Base-by-base conservation (phyloP, 495 filamentous ascomycete species). In the Podospora appendiculata region DNA sequence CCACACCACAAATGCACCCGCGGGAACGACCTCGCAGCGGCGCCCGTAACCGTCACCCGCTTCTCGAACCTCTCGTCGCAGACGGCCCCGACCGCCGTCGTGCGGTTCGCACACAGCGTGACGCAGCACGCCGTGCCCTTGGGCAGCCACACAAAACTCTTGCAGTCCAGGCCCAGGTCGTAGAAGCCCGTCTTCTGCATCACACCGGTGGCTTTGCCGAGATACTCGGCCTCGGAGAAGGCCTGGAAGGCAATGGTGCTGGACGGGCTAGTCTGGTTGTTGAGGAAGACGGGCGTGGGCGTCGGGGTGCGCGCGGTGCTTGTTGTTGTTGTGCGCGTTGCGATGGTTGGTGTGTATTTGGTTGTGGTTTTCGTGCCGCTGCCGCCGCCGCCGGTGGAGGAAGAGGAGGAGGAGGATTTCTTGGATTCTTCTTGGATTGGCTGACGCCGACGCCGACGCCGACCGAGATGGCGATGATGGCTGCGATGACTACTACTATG, bases 1-100 rank as follows among this genome's bases (percentile, higher is more conserved):
- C n/a, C 58, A 40, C 62, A 65, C 62, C 65, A 65, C 16, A 68
- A 52, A 35, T 52, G 50, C 5, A 68, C 32, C 17, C 65, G 32
- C 0, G 41, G n/a, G 36, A 65, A 62, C 1, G 25, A 25, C 25
- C 5, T 25, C 25, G 5, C 25, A 5, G 2, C 25, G 25, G 25
- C 25, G 25, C 2, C 25, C 25, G 25, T 25, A 5, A 25, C 25
- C 25, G 25, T 25, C 25, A 25, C 2, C 25, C 25, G 25, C 25
- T 5, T 25, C 25, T 25, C 25, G 5, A 25, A 25, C 25, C 25
- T 25, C 25, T 25, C 8, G 6, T 57, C 41, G 48, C 63, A 63
- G 48, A 52, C 54, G 8, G 17, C 58, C 1, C 63, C 61, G 10
- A 18, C 33, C 0, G 51, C 41, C 4, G 32, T 55, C 6, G 51